Percentiles rank a stretch among this genome's conserved stretches.
These are phyloP conservation scores for Ceriops zippeliana DNA, from an alignment of 345 rosid genomes.

Conservation along the genomic window DNA sequence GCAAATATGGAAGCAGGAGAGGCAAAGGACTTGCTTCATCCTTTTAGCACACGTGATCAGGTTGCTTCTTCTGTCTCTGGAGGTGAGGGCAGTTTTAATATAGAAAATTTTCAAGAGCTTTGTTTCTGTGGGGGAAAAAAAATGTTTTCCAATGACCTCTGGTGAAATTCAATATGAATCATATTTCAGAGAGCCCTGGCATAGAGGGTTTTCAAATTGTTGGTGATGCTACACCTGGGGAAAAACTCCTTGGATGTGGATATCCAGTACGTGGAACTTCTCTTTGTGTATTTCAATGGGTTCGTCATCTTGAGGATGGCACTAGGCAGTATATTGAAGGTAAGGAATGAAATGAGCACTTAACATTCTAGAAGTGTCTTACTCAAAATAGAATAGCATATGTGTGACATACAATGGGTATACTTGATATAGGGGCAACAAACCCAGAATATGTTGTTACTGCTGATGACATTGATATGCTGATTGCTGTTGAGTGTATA, in stretches of 20 bases:
- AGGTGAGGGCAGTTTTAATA: constrained; percentile 35
- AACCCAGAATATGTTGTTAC: constrained; percentile 95
- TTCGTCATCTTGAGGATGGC: constrained; percentile 94
- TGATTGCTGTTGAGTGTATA: constrained; percentile 96
- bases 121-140: too few relatives aligned
- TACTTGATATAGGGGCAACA: constrained; percentile 68
- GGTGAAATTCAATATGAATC: too few relatives aligned
- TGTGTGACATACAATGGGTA: background rate
- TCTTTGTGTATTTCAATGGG: constrained; percentile 99
- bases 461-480: constrained; percentile 93
- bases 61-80: constrained; percentile 31
- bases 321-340: constrained; percentile 94
- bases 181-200: constrained; percentile 69
- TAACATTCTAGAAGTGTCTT: background rate
- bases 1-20: constrained; percentile 19
- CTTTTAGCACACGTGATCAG: constrained; percentile 26
- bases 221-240: constrained; percentile 92
- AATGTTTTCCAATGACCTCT: too few relatives aligned
- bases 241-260: constrained; percentile 89
- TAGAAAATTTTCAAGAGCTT: constrained; percentile 5
- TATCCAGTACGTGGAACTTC: constrained; percentile 88
- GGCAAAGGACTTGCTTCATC: constrained; percentile 25
- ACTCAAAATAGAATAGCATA: background rate
- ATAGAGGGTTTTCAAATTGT: constrained; percentile 85
- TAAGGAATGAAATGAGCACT: constrained; percentile 25